Conservation (phyloP, 73 alveolate species). For the Blepharisma stoltei region DNA sequence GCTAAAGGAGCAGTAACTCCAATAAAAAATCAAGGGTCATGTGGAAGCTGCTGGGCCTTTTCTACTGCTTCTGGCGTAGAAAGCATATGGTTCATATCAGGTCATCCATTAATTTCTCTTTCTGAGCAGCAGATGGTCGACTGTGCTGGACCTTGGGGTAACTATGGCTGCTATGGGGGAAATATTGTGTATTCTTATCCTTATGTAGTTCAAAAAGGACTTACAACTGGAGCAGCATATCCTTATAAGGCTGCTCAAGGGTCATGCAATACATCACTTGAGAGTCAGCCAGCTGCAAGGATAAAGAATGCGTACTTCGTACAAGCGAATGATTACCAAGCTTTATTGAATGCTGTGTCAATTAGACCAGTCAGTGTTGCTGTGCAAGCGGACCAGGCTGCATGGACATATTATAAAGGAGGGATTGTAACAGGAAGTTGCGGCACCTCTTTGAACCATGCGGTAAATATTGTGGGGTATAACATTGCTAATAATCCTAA, state of each 20-base stretch:
- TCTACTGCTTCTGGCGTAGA: constrained; percentile 36
- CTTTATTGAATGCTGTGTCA: constrained; percentile 32
- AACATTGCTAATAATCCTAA: constrained; percentile 37
- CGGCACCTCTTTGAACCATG: constrained; percentile 68
- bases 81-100: neutral
- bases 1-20: constrained; percentile 40
- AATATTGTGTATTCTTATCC: constrained; percentile 58
- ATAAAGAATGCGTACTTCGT: constrained; percentile 23
- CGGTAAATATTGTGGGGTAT: constrained; percentile 77
- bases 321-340: constrained; percentile 8
- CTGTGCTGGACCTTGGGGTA: constrained; percentile 40
- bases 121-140: constrained; percentile 43
- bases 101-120: neutral
- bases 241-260: constrained; percentile 30
- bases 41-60: constrained; percentile 46
- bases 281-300: constrained; percentile 3
- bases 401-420: constrained; percentile 38
- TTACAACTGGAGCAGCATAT: constrained; percentile 24
- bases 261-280: constrained; percentile 33
- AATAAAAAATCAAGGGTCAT: constrained; percentile 36
- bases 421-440: constrained; percentile 31
- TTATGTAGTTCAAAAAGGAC: constrained; percentile 35
- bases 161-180: constrained; percentile 70
- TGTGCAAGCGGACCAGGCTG: constrained; percentile 54
- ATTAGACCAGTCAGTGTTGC: constrained; percentile 60